Evolutionary conservation across 2,329 filamentous ascomycete genomes (phyloP), one percentile per base, ranked within the genome.

Genomic region (Phaeosphaeriaceae sp.): DNA sequence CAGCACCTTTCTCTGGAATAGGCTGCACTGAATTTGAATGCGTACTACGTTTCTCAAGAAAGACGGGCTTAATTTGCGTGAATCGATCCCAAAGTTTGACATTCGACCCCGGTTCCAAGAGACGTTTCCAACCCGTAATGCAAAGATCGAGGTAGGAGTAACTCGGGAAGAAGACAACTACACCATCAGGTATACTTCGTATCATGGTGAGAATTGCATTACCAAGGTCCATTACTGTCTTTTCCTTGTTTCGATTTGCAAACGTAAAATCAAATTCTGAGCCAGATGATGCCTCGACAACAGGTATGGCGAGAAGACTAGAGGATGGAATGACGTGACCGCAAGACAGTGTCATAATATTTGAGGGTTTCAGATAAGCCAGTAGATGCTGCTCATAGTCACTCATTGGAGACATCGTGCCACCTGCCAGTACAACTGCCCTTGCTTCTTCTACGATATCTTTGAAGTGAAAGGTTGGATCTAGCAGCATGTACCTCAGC

Each of bases 361-460:
- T 84, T 0, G 77, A 73, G 0, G 80, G 60, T 0, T 83, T 69
- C 0, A 96, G 72, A 40, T 89, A 87, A 0, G 93, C 89, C 54
- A 99, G 94, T 0, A 99, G 80, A 63, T 97, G 90, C 3, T 88
- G 82, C 29, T 83, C 86, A 73, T 96, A 99, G 74, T 97, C 94
- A 18, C 87, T 84, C 78, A 97, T 96, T 0, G 94, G 94, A 2
- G 94, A 96, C 94, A 99, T 97, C 20, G 94, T 99, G 17, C 94
- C 94, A 49, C 94, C 94, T 0, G 92, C 94, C 3, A 99, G 79
- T 34, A 99, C 88, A 3, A 99, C 89, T 2, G 93, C 90, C 49
- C 92, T 83, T 0, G 94, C 91, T 54, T 89, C 86, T 23, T 90
- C 86, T 2, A 93, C 90, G 42, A 97, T 88, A 9, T 92, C 89